Percentiles rank a stretch among this genome's conserved stretches.
These are phyloP conservation scores for Claviceps citrina DNA, from an alignment of 2,329 filamentous ascomycete species.

Conservation along the genomic window DNA sequence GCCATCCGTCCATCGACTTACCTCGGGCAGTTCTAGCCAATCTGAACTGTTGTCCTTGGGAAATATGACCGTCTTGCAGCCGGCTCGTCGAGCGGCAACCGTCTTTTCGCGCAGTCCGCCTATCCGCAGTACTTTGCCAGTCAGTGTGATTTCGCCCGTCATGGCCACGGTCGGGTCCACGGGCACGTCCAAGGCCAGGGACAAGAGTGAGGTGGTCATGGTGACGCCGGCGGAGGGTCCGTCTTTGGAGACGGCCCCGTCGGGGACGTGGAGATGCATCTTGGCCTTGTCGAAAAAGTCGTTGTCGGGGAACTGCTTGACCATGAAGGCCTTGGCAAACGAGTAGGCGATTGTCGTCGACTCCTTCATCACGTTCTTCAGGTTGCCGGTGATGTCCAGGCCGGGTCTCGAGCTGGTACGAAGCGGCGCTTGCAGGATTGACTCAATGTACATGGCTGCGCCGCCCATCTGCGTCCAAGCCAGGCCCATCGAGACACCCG, in stretches of 20 bases:
- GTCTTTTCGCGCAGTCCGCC: constrained; percentile 94
- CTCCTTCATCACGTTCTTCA: constrained; percentile 97
- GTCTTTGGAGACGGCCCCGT: constrained; percentile 92
- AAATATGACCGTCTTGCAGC: constrained; percentile 88
- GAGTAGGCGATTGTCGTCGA: constrained; percentile 91
- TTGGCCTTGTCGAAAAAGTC: constrained; percentile 92
- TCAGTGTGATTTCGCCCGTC: constrained; percentile 94
- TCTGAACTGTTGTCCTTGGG: constrained; percentile 90
- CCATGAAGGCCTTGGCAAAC: constrained; percentile 82
- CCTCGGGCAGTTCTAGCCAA: constrained; percentile 93
- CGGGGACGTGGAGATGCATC: constrained; percentile 89
- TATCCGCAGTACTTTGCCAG: constrained; percentile 89
- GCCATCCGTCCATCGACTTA: constrained; percentile 35
- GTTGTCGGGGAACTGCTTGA: constrained; percentile 72
- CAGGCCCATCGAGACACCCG: constrained; percentile 92
- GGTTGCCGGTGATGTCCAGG: constrained; percentile 83
- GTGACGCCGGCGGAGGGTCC: constrained; percentile 88
- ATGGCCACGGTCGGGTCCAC: constrained; percentile 84
- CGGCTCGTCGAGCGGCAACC: constrained; percentile 80
- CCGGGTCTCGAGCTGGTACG: constrained; percentile 58
- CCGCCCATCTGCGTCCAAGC: constrained; percentile 97
- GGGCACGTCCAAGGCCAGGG: constrained; percentile 62
- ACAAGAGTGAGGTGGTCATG: constrained; percentile 88
- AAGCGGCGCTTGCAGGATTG: constrained; percentile 76
- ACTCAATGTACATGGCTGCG: constrained; percentile 91